Evolutionary conservation across 108 stramenopile species (phyloP).

Genomic region (Seminavis robusta): DNA sequence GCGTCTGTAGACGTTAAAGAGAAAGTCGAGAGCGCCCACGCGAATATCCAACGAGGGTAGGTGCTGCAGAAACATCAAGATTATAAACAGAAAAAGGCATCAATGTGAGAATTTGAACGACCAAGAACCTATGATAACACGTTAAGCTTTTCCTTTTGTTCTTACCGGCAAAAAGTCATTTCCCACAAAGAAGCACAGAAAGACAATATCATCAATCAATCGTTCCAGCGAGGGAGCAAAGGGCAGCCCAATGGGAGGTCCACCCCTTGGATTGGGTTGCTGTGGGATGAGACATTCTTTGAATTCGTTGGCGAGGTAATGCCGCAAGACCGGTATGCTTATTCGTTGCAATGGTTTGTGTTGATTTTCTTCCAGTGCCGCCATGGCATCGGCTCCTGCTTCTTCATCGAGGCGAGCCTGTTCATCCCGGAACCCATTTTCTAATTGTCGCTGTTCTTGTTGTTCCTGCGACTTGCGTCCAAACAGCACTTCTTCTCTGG

Average conservation of each 20-base stretch:
- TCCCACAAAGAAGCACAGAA: conserved; percentile 97
- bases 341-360: conserved; percentile 77
- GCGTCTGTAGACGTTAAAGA: conserved; percentile 89
- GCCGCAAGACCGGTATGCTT: conserved; percentile 89
- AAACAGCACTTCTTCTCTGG: conserved; percentile 92
- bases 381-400: conserved; percentile 72
- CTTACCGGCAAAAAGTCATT: conserved; percentile 61
- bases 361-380: conserved; percentile 59
- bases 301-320: conserved; percentile 93
- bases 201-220: conserved; percentile 97
- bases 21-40: conserved; percentile 88
- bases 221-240: conserved; percentile 81
- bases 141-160: not conserved
- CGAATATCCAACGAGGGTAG: conserved; percentile 93
- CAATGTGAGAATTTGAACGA: too few species aligned
- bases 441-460: conserved; percentile 63
- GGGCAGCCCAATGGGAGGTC: conserved; percentile 32
- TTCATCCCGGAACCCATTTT: conserved; percentile 60
- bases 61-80: conserved; percentile 77
- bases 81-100: too few species aligned
- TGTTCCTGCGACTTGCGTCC: conserved; percentile 70
- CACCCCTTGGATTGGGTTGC: too few species aligned
- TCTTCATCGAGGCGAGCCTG: conserved; percentile 76
- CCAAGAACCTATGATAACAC: conserved; percentile 20
- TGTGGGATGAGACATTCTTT: conserved; percentile 38